Evolutionary conservation across 2,329 filamentous ascomycete species (phyloP).

Genomic region (Beauveria sp.): DNA sequence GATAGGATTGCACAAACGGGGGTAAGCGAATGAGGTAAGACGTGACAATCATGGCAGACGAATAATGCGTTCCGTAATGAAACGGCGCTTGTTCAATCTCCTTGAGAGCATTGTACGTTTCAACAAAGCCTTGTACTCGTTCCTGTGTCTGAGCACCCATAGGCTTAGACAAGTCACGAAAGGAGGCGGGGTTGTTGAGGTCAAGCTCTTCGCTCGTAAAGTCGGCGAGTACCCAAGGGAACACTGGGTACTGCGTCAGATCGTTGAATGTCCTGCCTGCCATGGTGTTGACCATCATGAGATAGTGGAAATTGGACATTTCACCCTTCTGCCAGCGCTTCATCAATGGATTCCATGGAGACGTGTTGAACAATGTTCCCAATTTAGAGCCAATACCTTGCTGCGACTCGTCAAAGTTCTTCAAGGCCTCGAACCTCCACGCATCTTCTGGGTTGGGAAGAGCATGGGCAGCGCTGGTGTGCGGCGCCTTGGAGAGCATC

Average conservation of each 20-base stretch:
- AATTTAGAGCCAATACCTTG: constrained; percentile 76
- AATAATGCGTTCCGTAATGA: constrained; percentile 98
- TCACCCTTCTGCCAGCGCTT: constrained; percentile 88
- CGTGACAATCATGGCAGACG: constrained; percentile 96
- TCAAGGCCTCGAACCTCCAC: constrained; percentile 84
- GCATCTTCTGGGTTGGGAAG: constrained; percentile 75
- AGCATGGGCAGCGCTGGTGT: constrained; percentile 62
- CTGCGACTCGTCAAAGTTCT: constrained; percentile 52
- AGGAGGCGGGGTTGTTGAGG: constrained; percentile 72
- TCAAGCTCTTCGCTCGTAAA: constrained; percentile 93
- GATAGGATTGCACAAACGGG: constrained; percentile 92
- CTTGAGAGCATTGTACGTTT: constrained; percentile 78
- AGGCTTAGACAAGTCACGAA: constrained; percentile 86
- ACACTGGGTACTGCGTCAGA: constrained; percentile 94
- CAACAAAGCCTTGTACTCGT: constrained; percentile 70
- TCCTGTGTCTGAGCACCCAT: constrained; percentile 85
- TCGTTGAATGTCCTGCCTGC: constrained; percentile 97
- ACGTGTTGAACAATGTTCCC: constrained; percentile 82
- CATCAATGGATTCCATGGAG: constrained; percentile 74
- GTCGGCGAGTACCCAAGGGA: constrained; percentile 93
- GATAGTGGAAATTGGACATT: constrained; percentile 96
- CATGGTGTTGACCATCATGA: constrained; percentile 98
- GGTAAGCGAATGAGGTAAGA: constrained; percentile 93
- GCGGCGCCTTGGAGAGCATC: constrained; percentile 71
- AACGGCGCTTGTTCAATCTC: constrained; percentile 93